Conservation (phyloP, 176 grass and related monocot genomes). For the Carex littledalei region DNA sequence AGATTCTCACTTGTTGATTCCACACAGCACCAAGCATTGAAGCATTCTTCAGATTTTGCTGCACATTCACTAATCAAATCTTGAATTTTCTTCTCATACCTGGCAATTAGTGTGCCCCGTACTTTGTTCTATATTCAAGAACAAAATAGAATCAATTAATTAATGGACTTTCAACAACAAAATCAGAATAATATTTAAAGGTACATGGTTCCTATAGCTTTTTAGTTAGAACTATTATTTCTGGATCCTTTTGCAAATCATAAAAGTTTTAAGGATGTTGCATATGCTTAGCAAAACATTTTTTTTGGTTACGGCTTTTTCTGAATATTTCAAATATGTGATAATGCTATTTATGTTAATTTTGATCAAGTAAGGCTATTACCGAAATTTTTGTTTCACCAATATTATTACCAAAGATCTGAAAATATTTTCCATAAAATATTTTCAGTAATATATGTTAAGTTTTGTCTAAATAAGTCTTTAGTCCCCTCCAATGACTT, state of each 20-base stretch:
- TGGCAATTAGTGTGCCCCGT: slow-evolving; percentile 52
- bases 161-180: background rate
- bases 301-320: too few species aligned
- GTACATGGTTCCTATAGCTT: background rate
- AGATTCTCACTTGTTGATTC: slow-evolving; percentile 60
- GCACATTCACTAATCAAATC: slow-evolving; percentile 62
- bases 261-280: background rate
- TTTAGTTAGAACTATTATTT: background rate
- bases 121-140: slow-evolving; percentile 24
- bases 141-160: background rate
- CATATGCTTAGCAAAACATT: slow-evolving; percentile 27
- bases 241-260: background rate
- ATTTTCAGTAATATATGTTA: too few species aligned
- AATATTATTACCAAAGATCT: too few species aligned
- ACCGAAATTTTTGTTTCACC: too few species aligned
- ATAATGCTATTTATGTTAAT: too few species aligned
- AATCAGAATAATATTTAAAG: background rate
- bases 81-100: slow-evolving; percentile 91
- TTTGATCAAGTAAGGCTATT: too few species aligned
- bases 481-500: too few species aligned
- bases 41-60: slow-evolving; percentile 82
- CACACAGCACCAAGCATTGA: slow-evolving; percentile 74
- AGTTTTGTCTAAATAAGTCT: too few species aligned
- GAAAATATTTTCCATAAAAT: too few species aligned
- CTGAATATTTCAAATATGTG: background rate